Conservation (phyloP, 257 asterid species). For the Solanum chiquidenum region DNA sequence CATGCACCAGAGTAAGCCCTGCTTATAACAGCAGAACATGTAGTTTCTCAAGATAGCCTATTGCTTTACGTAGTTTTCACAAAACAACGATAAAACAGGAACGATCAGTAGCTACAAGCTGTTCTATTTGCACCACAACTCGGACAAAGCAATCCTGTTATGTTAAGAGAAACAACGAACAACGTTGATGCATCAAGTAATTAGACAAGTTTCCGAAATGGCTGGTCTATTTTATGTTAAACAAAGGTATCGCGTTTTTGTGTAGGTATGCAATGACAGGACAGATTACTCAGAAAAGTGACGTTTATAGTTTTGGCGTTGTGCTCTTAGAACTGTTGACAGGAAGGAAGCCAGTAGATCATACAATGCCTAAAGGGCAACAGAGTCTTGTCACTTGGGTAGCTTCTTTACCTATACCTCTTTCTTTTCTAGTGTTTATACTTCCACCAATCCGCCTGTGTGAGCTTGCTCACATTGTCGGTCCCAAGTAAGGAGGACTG, state of each 20-base stretch:
- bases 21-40: not conserved
- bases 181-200: not conserved
- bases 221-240: not conserved
- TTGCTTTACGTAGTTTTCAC: not conserved
- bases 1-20: constrained; percentile 81
- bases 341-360: constrained; percentile 88
- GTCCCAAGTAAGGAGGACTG: not conserved
- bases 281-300: constrained; percentile 78
- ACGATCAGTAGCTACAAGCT: not conserved
- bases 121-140: not conserved
- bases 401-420: not conserved
- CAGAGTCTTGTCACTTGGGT: constrained; percentile 93
- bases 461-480: not conserved
- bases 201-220: not conserved
- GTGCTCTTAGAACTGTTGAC: constrained; percentile 71
- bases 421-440: not conserved
- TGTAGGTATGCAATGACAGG: constrained; percentile 88
- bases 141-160: not conserved
- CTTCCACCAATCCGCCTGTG: not conserved
- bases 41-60: not conserved
- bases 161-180: not conserved
- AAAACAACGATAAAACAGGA: not conserved
- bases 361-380: constrained; percentile 94
- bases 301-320: constrained; percentile 82
- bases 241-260: not conserved